Conservation (phyloP, 2,329 filamentous ascomycete species). For the Talaromyces islandicus region DNA sequence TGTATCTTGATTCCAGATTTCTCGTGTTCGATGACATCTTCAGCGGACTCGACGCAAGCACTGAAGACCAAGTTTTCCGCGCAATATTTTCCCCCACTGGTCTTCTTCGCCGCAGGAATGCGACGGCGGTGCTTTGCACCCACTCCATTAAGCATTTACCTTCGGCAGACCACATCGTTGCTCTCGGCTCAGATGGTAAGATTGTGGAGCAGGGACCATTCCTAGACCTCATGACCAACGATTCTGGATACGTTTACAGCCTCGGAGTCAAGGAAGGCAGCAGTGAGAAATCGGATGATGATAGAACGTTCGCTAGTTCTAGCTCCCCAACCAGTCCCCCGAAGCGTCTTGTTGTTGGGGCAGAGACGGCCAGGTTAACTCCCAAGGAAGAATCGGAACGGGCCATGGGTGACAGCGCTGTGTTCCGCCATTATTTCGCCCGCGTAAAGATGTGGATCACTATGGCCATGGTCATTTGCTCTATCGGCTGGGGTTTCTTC, state of each 20-base stretch:
- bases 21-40: conserved; percentile 11
- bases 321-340: not conserved
- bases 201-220: conserved; percentile 38
- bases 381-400: conserved; percentile 1
- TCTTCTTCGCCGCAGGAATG: not conserved
- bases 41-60: conserved; percentile 11
- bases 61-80: conserved; percentile 11
- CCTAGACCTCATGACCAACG: conserved; percentile 19
- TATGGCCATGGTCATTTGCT: not conserved
- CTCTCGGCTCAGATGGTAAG: conserved; percentile 30
- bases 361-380: not conserved
- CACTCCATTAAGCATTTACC: conserved; percentile 3
- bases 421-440: conserved; percentile 4
- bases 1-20: conserved; percentile 37
- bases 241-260: conserved; percentile 1
- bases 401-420: conserved; percentile 1
- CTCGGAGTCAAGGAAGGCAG: conserved; percentile 3
- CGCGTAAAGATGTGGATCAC: not conserved
- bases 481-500: conserved; percentile 5
- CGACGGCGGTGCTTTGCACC: conserved; percentile 3
- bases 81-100: conserved; percentile 6
- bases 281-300: not conserved
- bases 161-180: conserved; percentile 35
- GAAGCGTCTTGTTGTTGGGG: not conserved
- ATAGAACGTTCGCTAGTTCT: not conserved